phyloP scores from a whole-genome alignment of 1,284 basidiomycete species.

The Xerocomus cyaneibrunnescens region DNA sequence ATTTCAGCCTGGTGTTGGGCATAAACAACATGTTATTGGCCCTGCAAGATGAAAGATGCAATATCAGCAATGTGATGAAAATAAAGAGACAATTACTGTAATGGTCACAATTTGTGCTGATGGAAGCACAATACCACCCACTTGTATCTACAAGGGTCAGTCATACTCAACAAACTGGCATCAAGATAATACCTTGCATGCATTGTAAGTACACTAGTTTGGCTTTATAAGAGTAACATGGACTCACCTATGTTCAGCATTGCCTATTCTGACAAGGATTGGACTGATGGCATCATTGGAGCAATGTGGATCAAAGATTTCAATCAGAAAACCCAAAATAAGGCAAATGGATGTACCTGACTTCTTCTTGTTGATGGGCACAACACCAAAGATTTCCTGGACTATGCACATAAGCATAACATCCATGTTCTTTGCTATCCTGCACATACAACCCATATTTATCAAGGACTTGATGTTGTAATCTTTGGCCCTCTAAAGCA shows the following conservation, averaged over 20 bases:
- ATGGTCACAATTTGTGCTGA: not conserved
- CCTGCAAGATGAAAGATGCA: too few species aligned
- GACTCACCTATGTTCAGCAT: not conserved
- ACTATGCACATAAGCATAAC: not conserved
- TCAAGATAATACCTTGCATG: not conserved
- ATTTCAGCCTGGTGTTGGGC: not conserved
- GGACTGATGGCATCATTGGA: too few species aligned
- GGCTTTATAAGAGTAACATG: not conserved
- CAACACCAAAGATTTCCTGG: not conserved
- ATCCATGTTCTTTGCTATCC: not conserved
- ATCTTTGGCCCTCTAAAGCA: not conserved
- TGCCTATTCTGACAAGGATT: not conserved
- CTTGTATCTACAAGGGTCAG: not conserved
- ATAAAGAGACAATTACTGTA: not conserved
- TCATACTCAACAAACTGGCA: not conserved
- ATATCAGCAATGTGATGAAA: not conserved
- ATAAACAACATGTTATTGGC: not conserved
- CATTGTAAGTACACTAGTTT: not conserved
- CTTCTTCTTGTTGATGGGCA: not conserved
- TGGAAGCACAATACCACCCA: not conserved
- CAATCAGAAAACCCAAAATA: not conserved
- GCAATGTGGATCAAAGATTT: not conserved
- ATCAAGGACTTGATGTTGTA: constrained; percentile 6
- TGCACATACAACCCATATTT: constrained; percentile 1
- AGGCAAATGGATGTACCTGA: not conserved